Evolutionary conservation across 208 protist genomes (phyloP), one percentile per base, ranked within the genome.

Genomic region (Acanthamoeba rhysodes): DNA sequence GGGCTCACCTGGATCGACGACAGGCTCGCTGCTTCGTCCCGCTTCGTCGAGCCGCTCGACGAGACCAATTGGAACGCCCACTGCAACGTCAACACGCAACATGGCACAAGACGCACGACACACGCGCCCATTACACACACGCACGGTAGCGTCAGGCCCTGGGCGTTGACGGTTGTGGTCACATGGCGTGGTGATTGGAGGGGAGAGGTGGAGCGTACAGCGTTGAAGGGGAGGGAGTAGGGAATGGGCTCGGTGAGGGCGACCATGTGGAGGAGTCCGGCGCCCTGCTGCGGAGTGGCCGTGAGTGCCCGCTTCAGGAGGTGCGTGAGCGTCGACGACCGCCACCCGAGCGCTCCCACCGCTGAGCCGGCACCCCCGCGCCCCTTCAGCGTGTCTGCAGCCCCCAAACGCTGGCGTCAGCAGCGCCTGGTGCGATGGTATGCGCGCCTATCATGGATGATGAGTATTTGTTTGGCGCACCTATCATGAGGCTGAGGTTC

Each of bases 401-500:
- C 37, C 37, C 45, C 74, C 10, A 41, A 27, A 4, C 37, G 37
- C 37, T 41, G 37, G 4, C 37, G 37, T 50, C 70, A 29, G 18
- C 74, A 24, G 6, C 18, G 10, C 20, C 53, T 27, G 74, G 37
- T 41, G 37, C 37, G 37, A 4, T 41, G 37, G 37, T 41, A n/a
- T n/a, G n/a, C n/a, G n/a, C n/a, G n/a, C n/a, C n/a, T n/a, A n/a
- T n/a, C n/a, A n/a, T n/a, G 1, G 37, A 41, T 41, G 37, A 41
- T 41, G 1, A 41, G 1, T 41, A 41, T 41, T 41, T 4, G 1
- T 41, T 4, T 41, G 0, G 32, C 22, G 14, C 37, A 82, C 74
- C 74, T 9, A 82, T 53, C 74, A 82, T 50, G 37, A 82, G 74
- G 74, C 74, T 82, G 12, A 82, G 74, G 37, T 82, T 82, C 74